Conservation (phyloP, 2,329 filamentous ascomycete species). For the Ustulina deusta region DNA sequence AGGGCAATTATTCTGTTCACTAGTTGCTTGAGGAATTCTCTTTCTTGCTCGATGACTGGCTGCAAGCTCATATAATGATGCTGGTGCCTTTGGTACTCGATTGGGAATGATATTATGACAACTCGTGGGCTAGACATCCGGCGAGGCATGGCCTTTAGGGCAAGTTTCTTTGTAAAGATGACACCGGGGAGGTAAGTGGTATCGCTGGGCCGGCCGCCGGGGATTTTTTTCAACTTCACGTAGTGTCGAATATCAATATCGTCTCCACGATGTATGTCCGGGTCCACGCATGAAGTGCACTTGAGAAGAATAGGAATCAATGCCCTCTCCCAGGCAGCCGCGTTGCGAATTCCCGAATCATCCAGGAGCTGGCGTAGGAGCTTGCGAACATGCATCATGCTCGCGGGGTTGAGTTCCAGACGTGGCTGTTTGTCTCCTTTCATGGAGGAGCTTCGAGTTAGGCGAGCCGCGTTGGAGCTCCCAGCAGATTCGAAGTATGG, state of each 20-base stretch:
- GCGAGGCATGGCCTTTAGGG: slow-evolving; percentile 94
- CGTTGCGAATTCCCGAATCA: slow-evolving; percentile 79
- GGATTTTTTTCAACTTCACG: slow-evolving; percentile 96
- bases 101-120: slow-evolving; percentile 91
- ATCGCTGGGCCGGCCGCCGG: slow-evolving; percentile 88
- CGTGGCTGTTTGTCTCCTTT: slow-evolving; percentile 78
- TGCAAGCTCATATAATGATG: slow-evolving; percentile 98
- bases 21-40: slow-evolving; percentile 90
- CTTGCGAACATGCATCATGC: slow-evolving; percentile 87
- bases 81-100: slow-evolving; percentile 94
- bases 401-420: slow-evolving; percentile 88
- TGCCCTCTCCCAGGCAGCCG: slow-evolving; percentile 86
- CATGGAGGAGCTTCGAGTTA: slow-evolving; percentile 86
- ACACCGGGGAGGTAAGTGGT: slow-evolving; percentile 97
- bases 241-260: slow-evolving; percentile 98
- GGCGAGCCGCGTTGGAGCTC: slow-evolving; percentile 58
- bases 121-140: slow-evolving; percentile 87
- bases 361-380: slow-evolving; percentile 85
- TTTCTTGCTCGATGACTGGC: slow-evolving; percentile 95
- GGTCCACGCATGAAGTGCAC: slow-evolving; percentile 94
- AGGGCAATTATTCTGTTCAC: slow-evolving; percentile 91
- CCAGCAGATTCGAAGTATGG: slow-evolving; percentile 60
- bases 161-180: slow-evolving; percentile 97
- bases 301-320: slow-evolving; percentile 89
- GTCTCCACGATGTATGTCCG: slow-evolving; percentile 89